phyloP scores from a whole-genome alignment of 352 stramenopile genomes.

The Pythium chondricola region DNA sequence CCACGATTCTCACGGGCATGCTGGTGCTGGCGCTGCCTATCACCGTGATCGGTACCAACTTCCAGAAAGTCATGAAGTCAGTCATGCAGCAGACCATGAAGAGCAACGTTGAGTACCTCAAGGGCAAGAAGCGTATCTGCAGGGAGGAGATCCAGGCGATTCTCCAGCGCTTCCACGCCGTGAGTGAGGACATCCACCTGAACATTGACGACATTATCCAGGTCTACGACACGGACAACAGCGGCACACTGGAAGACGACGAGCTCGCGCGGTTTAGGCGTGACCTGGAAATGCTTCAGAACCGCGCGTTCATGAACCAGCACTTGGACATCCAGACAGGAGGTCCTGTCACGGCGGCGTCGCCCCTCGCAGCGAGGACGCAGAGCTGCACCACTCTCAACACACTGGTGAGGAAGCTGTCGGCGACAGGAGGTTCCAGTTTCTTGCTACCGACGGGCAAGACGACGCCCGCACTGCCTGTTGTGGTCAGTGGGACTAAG shows the following conservation, averaged over 20 bases:
- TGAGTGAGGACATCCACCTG: slow-evolving; percentile 66
- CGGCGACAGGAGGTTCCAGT: background rate
- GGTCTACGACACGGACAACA: slow-evolving; percentile 77
- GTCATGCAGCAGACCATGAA: slow-evolving; percentile 76
- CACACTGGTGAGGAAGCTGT: slow-evolving; percentile 5
- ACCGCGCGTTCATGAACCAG: slow-evolving; percentile 44
- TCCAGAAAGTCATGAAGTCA: slow-evolving; percentile 82
- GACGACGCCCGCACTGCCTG: too few relatives aligned
- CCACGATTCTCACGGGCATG: slow-evolving; percentile 76
- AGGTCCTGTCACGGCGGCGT: background rate
- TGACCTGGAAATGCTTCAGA: slow-evolving; percentile 68
- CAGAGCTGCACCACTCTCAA: background rate
- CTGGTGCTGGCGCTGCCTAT: slow-evolving; percentile 86
- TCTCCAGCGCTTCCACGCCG: slow-evolving; percentile 59
- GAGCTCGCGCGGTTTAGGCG: slow-evolving; percentile 63
- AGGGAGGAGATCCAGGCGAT: slow-evolving; percentile 72
- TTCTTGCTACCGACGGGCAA: background rate
- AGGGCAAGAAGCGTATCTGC: slow-evolving; percentile 63
- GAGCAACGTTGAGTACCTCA: slow-evolving; percentile 69
- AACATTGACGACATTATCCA: slow-evolving; percentile 75
- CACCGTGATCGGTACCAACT: slow-evolving; percentile 86
- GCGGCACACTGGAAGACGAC: slow-evolving; percentile 67
- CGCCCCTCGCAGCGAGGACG: background rate
- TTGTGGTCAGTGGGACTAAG: too few relatives aligned
- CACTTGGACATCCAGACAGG: slow-evolving; percentile 5